Conservation (phyloP, 495 filamentous ascomycete genomes). For the Ramalina intermedia region DNA sequence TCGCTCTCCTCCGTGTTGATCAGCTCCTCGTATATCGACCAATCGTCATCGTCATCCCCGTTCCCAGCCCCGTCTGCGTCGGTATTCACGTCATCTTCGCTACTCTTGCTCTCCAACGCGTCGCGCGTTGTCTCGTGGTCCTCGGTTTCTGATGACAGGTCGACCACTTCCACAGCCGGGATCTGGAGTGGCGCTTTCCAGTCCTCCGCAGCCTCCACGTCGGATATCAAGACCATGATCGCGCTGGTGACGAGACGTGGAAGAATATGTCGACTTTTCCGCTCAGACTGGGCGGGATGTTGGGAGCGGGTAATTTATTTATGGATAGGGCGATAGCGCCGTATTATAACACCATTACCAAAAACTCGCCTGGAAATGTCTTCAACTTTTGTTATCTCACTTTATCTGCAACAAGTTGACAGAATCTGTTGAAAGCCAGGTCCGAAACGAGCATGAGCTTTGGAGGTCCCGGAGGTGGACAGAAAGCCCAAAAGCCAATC, state of each 20-base stretch:
- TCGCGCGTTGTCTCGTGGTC: slow-evolving; percentile 7
- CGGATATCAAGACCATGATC: background rate
- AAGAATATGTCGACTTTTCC: too few relatives aligned
- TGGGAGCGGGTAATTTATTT: too few relatives aligned
- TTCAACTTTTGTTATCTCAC: too few relatives aligned
- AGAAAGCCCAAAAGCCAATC: slow-evolving; percentile 53
- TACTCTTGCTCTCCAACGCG: slow-evolving; percentile 17
- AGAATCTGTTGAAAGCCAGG: background rate
- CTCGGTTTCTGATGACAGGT: slow-evolving; percentile 20
- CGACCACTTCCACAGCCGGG: slow-evolving; percentile 32
- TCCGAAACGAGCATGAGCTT: slow-evolving; percentile 36
- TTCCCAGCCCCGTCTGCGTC: slow-evolving; percentile 46
- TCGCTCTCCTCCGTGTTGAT: slow-evolving; percentile 50
- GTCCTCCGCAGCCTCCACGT: background rate
- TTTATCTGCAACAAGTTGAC: too few relatives aligned
- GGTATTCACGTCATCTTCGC: slow-evolving; percentile 44
- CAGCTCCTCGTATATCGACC: slow-evolving; percentile 54
- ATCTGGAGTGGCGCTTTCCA: slow-evolving; percentile 23
- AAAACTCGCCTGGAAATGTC: too few relatives aligned
- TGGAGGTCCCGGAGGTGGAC: slow-evolving; percentile 61
- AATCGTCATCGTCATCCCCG: slow-evolving; percentile 27
- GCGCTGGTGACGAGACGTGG: background rate
- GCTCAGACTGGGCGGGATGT: too few relatives aligned
- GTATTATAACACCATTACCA: too few relatives aligned
- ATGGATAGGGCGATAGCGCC: too few relatives aligned